A percentile compares a stretch with the other conserved stretches of the same genome.
These are phyloP conservation scores for Suillus subluteus DNA, from an alignment of 768 basidiomycete genomes.

Conservation along the genomic window DNA sequence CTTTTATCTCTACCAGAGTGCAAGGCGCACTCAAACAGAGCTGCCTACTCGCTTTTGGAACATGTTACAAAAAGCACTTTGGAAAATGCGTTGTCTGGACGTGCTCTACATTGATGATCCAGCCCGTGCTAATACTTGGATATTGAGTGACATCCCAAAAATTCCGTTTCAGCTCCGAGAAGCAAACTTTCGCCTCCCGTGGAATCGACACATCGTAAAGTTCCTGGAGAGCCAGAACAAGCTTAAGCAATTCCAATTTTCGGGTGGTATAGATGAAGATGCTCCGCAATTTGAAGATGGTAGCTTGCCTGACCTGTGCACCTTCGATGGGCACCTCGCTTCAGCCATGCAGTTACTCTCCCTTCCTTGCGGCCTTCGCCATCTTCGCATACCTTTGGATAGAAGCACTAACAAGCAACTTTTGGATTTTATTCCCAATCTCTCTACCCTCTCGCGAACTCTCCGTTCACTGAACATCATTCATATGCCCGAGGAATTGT, in stretches of 20 bases:
- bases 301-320: conserved; percentile 44
- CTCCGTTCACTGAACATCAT: conserved; percentile 42
- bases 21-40: conserved; percentile 27
- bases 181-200: conserved; percentile 49
- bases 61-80: conserved; percentile 45
- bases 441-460: conserved; percentile 31
- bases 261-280: conserved; percentile 29
- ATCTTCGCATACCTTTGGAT: conserved; percentile 50
- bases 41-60: conserved; percentile 47
- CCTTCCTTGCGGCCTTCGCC: conserved; percentile 41
- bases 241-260: conserved; percentile 42
- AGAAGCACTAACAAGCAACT: conserved; percentile 36
- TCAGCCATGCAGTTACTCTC: conserved; percentile 44
- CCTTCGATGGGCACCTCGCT: conserved; percentile 49
- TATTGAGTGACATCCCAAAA: conserved; percentile 43
- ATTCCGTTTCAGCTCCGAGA: conserved; percentile 53
- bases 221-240: conserved; percentile 53
- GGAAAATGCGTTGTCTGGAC: conserved; percentile 48
- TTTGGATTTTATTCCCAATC: conserved; percentile 35
- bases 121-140: conserved; percentile 44
- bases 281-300: conserved; percentile 31
- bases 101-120: conserved; percentile 46
- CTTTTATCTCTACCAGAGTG: conserved; percentile 45
- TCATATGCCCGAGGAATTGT: conserved; percentile 37
- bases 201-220: conserved; percentile 48